Conservation (phyloP, 2,329 filamentous ascomycete genomes). For the Aspergillus transmontanensis region DNA sequence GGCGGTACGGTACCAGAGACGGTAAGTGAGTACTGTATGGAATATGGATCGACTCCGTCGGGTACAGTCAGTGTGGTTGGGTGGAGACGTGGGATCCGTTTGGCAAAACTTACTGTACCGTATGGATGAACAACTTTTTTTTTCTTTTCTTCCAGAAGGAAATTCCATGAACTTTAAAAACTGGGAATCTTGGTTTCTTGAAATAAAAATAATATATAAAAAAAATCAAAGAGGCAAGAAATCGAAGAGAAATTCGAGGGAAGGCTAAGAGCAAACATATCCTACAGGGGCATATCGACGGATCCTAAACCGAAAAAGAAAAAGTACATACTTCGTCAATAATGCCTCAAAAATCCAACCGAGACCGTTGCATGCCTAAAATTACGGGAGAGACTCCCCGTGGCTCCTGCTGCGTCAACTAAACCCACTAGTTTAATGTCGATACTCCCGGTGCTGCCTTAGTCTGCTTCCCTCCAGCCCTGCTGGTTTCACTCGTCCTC, state of each 20-base stretch:
- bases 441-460: background rate
- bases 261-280: too few species aligned
- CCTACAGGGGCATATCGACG: too few species aligned
- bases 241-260: background rate
- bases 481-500: background rate
- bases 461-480: slow-evolving; percentile 1
- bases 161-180: background rate
- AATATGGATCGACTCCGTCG: background rate
- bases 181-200: background rate
- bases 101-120: background rate
- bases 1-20: background rate
- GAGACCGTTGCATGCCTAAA: background rate
- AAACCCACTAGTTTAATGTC: background rate
- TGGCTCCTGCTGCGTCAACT: background rate
- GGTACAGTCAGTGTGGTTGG: background rate
- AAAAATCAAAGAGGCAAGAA: background rate
- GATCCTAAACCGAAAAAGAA: background rate
- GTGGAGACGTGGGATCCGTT: background rate
- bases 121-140: background rate
- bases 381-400: slow-evolving; percentile 1
- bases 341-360: background rate
- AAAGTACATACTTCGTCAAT: background rate
- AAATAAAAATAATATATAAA: background rate
- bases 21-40: background rate
- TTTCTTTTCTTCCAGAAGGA: background rate